A percentile compares a stretch with the other conserved stretches of the same genome.
Evolutionary conservation across 1,139 yeast genomes (phyloP).

Genomic region (Ashbya aceris): DNA sequence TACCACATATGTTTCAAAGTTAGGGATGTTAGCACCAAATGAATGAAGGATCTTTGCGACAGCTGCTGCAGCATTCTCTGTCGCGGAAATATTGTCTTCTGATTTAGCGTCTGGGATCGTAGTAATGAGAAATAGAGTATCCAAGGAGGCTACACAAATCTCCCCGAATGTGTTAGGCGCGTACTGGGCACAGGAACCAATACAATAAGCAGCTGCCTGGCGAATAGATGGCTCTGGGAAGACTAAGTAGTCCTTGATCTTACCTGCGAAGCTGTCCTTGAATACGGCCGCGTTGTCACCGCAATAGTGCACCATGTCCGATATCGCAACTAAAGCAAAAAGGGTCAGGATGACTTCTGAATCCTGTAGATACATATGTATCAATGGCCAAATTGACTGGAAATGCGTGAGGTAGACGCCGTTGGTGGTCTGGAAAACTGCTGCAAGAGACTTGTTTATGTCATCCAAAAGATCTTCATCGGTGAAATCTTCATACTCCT

Average conservation of each 20-base stretch:
- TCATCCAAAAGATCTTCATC: slow-evolving; percentile 87
- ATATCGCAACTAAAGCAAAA: slow-evolving; percentile 72
- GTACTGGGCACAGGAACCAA: slow-evolving; percentile 79
- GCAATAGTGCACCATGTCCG: slow-evolving; percentile 72
- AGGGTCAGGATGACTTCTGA: slow-evolving; percentile 59
- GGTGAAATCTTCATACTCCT: slow-evolving; percentile 76
- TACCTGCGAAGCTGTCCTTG: slow-evolving; percentile 54
- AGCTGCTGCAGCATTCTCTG: slow-evolving; percentile 77
- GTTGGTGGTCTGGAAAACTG: slow-evolving; percentile 58
- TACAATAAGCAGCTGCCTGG: slow-evolving; percentile 78
- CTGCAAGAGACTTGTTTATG: slow-evolving; percentile 66
- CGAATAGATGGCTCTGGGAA: slow-evolving; percentile 68
- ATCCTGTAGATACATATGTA: slow-evolving; percentile 50
- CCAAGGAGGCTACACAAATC: slow-evolving; percentile 58
- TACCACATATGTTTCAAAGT: slow-evolving; percentile 51
- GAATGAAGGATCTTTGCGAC: slow-evolving; percentile 70
- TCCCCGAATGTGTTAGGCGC: slow-evolving; percentile 60
- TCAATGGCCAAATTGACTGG: slow-evolving; percentile 46
- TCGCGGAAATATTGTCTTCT: slow-evolving; percentile 76
- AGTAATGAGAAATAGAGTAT: slow-evolving; percentile 64
- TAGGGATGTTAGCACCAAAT: slow-evolving; percentile 49
- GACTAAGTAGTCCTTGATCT: slow-evolving; percentile 55
- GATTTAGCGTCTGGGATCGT: slow-evolving; percentile 77
- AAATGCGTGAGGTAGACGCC: slow-evolving; percentile 56
- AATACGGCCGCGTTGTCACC: slow-evolving; percentile 60